Percentiles rank a stretch among this genome's conserved stretches.
Conservation (phyloP, 768 basidiomycete genomes). For the Xerocomellus amylosporus region DNA sequence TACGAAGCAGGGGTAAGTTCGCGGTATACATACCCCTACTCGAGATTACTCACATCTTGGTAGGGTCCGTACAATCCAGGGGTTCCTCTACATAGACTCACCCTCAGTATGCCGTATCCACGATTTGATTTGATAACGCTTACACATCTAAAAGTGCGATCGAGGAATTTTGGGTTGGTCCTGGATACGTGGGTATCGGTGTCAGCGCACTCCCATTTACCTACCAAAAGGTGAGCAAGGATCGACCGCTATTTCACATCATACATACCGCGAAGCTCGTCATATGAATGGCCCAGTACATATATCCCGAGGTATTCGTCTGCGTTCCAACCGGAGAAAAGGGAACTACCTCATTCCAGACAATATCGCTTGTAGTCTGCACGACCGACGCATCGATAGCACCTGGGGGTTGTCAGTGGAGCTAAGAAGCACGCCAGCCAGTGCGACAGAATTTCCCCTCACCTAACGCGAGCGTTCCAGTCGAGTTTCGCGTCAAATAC, state of each 20-base stretch:
- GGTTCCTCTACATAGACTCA: constrained; percentile 50
- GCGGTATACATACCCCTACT: not conserved
- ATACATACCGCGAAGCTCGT: constrained; percentile 48
- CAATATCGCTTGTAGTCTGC: constrained; percentile 52
- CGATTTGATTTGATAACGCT: constrained; percentile 25
- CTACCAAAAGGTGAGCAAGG: constrained; percentile 32
- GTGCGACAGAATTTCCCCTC: not conserved
- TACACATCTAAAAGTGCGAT: constrained; percentile 75
- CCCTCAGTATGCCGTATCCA: constrained; percentile 1
- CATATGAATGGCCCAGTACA: constrained; percentile 72
- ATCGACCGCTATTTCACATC: not conserved
- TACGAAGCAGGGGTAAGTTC: constrained; percentile 27
- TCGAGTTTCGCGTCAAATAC: constrained; percentile 54
- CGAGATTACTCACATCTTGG: constrained; percentile 55
- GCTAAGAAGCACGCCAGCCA: not conserved
- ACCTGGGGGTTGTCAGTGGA: constrained; percentile 41
- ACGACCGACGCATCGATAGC: constrained; percentile 74
- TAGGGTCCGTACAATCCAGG: constrained; percentile 74
- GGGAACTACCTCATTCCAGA: constrained; percentile 73
- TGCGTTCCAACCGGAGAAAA: constrained; percentile 63
- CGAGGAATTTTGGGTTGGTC: constrained; percentile 50
- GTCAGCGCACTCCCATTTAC: constrained; percentile 53
- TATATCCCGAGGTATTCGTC: constrained; percentile 62
- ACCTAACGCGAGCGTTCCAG: constrained; percentile 69
- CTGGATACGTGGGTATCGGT: constrained; percentile 64